Percentiles rank a stretch among this genome's conserved stretches.
phyloP scores from a whole-genome alignment of 371 early-diverging fungal genomes.

The Fennellomyces sp. region DNA sequence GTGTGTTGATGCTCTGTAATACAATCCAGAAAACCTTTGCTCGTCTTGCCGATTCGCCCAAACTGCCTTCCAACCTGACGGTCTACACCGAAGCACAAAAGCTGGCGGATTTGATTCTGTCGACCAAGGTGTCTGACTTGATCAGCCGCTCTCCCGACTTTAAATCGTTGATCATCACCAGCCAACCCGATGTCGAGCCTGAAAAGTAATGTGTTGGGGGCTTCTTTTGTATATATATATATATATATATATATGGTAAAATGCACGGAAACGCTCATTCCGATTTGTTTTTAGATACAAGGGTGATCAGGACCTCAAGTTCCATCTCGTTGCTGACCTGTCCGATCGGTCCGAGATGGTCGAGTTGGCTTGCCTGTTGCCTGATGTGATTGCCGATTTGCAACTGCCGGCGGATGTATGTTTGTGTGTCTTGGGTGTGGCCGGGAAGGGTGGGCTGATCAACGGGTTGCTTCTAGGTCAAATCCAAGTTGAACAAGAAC shows the following conservation, averaged over 20 bases:
- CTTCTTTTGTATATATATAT: background rate
- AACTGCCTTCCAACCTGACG: constrained; percentile 23
- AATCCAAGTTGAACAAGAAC: constrained; percentile 43
- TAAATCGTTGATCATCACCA: constrained; percentile 41
- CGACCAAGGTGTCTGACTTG: constrained; percentile 35
- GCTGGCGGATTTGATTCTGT: constrained; percentile 39
- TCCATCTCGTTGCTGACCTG: constrained; percentile 9
- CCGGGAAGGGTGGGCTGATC: background rate
- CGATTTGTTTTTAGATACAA: constrained; percentile 12
- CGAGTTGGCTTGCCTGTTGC: constrained; percentile 36
- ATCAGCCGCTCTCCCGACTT: constrained; percentile 39
- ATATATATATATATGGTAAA: constrained; percentile 9
- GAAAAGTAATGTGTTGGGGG: no score
- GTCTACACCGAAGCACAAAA: constrained; percentile 49
- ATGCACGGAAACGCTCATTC: background rate
- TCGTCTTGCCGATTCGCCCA: constrained; percentile 14
- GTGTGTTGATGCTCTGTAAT: no score
- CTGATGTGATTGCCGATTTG: constrained; percentile 30
- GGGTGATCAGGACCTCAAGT: constrained; percentile 18
- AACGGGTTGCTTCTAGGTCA: constrained; percentile 16
- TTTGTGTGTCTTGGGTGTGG: background rate
- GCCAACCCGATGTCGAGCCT: constrained; percentile 53
- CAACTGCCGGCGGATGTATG: constrained; percentile 31
- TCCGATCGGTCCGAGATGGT: constrained; percentile 15
- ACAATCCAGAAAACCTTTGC: constrained; percentile 33